Base-by-base conservation (phyloP, 352 stramenopile species). In the Pythium dissimile region DNA sequence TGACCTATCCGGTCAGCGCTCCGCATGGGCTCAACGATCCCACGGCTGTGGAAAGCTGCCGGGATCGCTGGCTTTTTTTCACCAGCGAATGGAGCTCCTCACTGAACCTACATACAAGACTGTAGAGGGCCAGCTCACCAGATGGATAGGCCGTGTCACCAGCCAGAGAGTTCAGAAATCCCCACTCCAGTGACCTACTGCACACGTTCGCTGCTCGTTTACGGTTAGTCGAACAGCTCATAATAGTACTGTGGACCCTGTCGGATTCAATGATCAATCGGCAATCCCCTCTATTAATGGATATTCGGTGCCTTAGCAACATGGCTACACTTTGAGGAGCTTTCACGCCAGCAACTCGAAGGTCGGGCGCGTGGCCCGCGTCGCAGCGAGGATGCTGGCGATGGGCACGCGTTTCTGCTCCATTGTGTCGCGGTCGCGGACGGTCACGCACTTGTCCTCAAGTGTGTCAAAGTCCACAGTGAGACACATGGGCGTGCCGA, bases 391-490 rank as follows among this genome's bases (percentile, higher is more conserved):
- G 41, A 98, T 78, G 16, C 97, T 80, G 32, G 92, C 88, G 53
- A 98, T 88, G 1, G 87, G 77, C 66, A 99, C 81, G 47, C 96
- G 88, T 51, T 96, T 88, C 75, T 99, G 97, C 60, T 98, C 84
- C 64, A 97, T 98, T 18, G 75, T 92, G 67, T 99, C 97, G 42
- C 96, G 90, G 62, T 98, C 92, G 43, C 96, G 86, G 50, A 99
- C 78, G 2, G 97, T 99, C 30, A 99, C 96, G 30, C 80, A 87
- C 72, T 98, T 86, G 59, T 97, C 85, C 54, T 99, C 93, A 26
- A 99, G 75, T 13, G 95, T 97, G 54, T 99, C 94, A 71, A 98
- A 98, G 67, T 99, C 97, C 10, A 99, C 82, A 5, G 97, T 99
- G 44, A 99, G 84, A 70, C 95, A 99, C 72, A 97, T 97, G 10